Percentiles rank a stretch among this genome's conserved stretches.
Conservation (phyloP, 495 filamentous ascomycete species). For the Aspergillus indologenus region DNA sequence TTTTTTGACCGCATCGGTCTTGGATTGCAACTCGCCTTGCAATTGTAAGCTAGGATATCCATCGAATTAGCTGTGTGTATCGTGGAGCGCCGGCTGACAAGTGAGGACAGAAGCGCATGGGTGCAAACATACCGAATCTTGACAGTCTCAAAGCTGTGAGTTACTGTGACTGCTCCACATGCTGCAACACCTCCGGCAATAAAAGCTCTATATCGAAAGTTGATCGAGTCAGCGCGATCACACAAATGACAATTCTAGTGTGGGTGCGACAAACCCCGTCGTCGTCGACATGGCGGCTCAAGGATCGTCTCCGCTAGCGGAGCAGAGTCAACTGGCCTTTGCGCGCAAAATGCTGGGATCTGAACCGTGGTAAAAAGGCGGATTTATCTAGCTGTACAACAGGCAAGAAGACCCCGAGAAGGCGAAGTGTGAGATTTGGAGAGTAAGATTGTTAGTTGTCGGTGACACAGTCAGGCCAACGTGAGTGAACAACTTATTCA, state of each 20-base stretch:
- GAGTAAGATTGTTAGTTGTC: background rate
- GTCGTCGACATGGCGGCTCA: conserved; percentile 49
- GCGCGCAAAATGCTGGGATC: background rate
- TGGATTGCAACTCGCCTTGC: conserved; percentile 91
- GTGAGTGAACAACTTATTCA: background rate
- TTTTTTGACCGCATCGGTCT: conserved; percentile 74
- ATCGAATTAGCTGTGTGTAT: background rate
- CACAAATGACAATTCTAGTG: background rate
- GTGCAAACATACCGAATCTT: conserved; percentile 76
- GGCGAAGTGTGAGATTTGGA: background rate
- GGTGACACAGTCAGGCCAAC: background rate
- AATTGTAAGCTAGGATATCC: conserved; percentile 69
- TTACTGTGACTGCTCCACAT: conserved; percentile 95
- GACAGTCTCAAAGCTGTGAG: conserved; percentile 96
- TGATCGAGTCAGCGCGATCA: background rate
- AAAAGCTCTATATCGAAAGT: conserved; percentile 56
- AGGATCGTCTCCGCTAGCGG: conserved; percentile 19
- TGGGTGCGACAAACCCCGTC: conserved; percentile 38
- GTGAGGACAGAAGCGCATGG: background rate
- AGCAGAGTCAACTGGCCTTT: conserved; percentile 8
- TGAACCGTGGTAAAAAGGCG: background rate
- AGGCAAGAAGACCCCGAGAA: background rate
- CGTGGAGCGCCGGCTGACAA: background rate
- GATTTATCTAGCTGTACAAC: background rate
- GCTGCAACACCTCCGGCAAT: conserved; percentile 94